Base-by-base conservation (phyloP, 1,284 basidiomycete species). In the Mycosarcoma mackinlayi region DNA sequence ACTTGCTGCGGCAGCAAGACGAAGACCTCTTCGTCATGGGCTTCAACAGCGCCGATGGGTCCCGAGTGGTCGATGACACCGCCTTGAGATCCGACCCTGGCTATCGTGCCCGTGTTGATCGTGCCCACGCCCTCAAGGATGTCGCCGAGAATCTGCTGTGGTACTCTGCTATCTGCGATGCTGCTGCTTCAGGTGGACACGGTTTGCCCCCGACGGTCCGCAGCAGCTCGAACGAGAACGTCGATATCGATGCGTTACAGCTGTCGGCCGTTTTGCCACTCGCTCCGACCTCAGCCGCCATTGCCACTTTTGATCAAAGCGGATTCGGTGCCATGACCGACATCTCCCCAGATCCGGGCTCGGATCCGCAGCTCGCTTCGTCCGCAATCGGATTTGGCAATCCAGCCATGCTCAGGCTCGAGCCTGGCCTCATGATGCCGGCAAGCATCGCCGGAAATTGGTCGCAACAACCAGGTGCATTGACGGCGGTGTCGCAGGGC, bases 131-230 rank as follows among this genome's bases (percentile, higher is more conserved):
- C 10, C 53, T 69, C 14, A 64, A 48, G 25, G 60, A 57, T 16
- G 61, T 69, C 16, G 56, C 66, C 8, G 66, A 69, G 18, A 69
- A 53, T 35, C 35, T 69, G 27, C 42, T 69, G 11, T 69, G 66
- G 66, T 69, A 69, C 35, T 69, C 66, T 39, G 53, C 56, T 28
- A 55, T 69, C 24, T 69, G 66, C 49, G 66, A 69, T 34, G 41
- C 66, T 41, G 66, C 61, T 23, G 40, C 52, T 2, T 47, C 66
- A 1, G 58, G 56, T 23, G 50, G 60, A 1, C 55, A 45, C 18
- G 66, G 66, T 23, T 52, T 69, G 56, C 52, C 66, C 28, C 66
- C 60, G 11, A 19, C 24, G n/a, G 49, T 52, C 10, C 66, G 66
- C 27, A 50, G 52, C 37, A 69, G 60, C 37, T 45, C 39, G 11